Percentiles rank a stretch among this genome's conserved stretches.
phyloP scores from a whole-genome alignment of 2,329 filamentous ascomycete species.

The Alternaria infectoria region DNA sequence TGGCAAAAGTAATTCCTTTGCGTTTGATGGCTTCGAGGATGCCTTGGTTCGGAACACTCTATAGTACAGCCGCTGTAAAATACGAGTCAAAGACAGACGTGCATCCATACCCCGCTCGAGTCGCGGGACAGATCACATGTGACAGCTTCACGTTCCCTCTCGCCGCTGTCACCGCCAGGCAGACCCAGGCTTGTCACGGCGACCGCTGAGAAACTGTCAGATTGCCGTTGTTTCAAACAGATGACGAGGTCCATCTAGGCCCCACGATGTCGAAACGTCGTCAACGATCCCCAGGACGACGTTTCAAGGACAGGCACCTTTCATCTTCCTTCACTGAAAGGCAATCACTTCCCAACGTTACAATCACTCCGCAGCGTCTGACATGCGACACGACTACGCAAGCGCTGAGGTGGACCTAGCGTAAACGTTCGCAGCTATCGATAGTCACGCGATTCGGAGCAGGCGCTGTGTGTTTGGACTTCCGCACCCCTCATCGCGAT shows the following conservation, averaged over 20 bases:
- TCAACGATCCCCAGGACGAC: not conserved
- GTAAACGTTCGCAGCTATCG: not conserved
- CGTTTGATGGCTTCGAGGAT: not conserved
- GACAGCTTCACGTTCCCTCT: not conserved
- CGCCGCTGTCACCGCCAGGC: not conserved
- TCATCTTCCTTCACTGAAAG: constrained; percentile 2
- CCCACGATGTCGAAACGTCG: constrained; percentile 20
- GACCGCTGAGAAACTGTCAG: constrained; percentile 17
- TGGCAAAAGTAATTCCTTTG: not conserved
- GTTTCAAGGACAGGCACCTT: constrained; percentile 12
- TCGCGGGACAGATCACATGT: not conserved
- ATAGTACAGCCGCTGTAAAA: not conserved
- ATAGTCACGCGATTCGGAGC: constrained; percentile 11
- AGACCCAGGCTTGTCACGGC: not conserved
- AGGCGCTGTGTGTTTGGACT: constrained; percentile 1
- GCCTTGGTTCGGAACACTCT: not conserved
- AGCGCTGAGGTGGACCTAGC: constrained; percentile 7
- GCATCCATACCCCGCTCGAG: not conserved
- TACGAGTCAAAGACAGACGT: not conserved
- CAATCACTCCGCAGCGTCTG: not conserved
- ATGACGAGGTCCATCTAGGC: constrained; percentile 18
- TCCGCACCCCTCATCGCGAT: not conserved
- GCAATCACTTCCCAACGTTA: constrained; percentile 1
- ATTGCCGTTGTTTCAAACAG: constrained; percentile 32
- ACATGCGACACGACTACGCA: constrained; percentile 12